These are phyloP conservation scores for Cordyceps cateniannulata DNA, from an alignment of 2,329 filamentous ascomycete species.

Conservation along the genomic window DNA sequence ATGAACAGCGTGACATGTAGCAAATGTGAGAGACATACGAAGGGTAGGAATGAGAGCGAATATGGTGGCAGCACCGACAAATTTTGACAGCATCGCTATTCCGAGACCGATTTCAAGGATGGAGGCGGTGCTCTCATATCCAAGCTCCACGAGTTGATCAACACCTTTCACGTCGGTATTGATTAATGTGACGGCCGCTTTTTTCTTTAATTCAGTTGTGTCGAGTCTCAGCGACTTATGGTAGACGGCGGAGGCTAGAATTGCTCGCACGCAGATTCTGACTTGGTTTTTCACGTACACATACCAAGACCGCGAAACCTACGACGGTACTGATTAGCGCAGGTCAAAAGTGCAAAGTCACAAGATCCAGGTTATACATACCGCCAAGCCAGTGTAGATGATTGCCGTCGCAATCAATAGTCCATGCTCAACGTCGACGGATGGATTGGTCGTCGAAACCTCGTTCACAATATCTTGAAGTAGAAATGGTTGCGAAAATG, in stretches of 20 bases:
- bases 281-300: not conserved
- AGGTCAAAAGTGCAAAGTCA: not conserved
- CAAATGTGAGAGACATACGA: not conserved
- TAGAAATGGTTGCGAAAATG: not conserved
- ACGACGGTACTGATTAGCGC: not conserved
- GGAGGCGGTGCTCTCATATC: not conserved
- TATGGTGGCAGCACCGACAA: not conserved
- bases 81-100: not conserved
- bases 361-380: not conserved
- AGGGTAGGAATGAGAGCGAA: not conserved
- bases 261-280: not conserved
- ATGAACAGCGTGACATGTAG: not conserved
- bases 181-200: not conserved
- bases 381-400: not conserved
- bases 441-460: not conserved
- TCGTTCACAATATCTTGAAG: not conserved
- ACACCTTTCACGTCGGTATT: conserved; percentile 1
- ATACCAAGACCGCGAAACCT: not conserved
- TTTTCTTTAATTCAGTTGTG: not conserved
- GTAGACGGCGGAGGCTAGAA: not conserved
- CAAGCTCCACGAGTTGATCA: not conserved
- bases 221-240: not conserved
- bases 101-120: not conserved
- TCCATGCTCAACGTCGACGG: not conserved
- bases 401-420: not conserved